phyloP scores from a whole-genome alignment of 148 eudicot species.

The Camellia lanceoleosa region DNA sequence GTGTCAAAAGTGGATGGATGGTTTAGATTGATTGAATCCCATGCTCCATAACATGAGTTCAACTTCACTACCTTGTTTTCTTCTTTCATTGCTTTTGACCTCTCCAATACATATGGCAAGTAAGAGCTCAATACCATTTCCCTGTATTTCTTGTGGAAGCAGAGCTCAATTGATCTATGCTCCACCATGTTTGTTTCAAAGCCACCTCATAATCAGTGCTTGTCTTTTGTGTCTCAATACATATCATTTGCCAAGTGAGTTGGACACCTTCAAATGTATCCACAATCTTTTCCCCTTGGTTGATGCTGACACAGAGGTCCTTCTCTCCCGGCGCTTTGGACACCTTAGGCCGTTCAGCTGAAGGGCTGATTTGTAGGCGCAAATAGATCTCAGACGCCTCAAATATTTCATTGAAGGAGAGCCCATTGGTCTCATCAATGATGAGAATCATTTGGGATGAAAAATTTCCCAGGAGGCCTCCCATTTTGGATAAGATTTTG shows the following conservation, averaged over 20 bases:
- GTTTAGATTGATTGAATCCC: slow-evolving; percentile 15
- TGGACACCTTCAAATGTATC: slow-evolving; percentile 11
- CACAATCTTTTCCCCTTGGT: not conserved
- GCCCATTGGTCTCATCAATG: slow-evolving; percentile 12
- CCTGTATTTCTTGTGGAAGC: slow-evolving; percentile 11
- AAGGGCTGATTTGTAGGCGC: slow-evolving; percentile 11
- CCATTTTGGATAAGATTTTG: slow-evolving; percentile 3
- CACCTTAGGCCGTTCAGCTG: slow-evolving; percentile 9
- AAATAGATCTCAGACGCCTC: slow-evolving; percentile 15
- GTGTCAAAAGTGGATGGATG: slow-evolving; percentile 28
- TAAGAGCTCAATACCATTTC: slow-evolving; percentile 12
- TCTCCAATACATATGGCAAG: slow-evolving; percentile 6
- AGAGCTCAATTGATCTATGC: slow-evolving; percentile 9
- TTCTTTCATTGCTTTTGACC: slow-evolving; percentile 1
- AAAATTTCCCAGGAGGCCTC: not conserved
- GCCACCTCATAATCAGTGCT: not conserved
- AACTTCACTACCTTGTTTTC: slow-evolving; percentile 11
- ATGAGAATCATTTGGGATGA: slow-evolving; percentile 6
- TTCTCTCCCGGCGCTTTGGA: not conserved
- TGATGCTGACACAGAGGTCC: slow-evolving; percentile 1
- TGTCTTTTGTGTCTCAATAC: not conserved
- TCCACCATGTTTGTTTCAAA: not conserved
- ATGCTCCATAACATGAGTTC: not conserved
- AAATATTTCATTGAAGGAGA: slow-evolving; percentile 12
- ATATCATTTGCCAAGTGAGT: slow-evolving; percentile 5